A percentile compares a stretch with the other conserved stretches of the same genome.
Conservation (phyloP, 176 grass and related monocot species). For the Eragrostis curvula region DNA sequence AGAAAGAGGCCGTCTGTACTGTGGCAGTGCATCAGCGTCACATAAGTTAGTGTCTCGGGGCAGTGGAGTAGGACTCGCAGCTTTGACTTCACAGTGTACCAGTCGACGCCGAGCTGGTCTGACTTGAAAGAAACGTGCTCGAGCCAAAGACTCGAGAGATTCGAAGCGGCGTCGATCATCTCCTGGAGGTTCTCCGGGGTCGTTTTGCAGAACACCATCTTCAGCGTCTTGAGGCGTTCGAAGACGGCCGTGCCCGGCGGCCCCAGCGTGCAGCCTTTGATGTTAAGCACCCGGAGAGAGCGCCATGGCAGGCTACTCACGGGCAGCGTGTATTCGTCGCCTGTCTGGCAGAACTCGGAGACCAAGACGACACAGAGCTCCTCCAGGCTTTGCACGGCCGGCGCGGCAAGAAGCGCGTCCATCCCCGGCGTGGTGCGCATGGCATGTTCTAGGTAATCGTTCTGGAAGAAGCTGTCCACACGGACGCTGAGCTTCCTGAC, state of each 20-base stretch:
- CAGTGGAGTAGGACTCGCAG: neutral
- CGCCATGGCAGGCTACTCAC: neutral
- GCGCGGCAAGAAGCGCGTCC: neutral
- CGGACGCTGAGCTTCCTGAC: neutral
- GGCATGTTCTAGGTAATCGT: neutral
- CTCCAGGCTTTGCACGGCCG: neutral
- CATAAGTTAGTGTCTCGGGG: neutral
- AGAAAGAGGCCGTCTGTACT: neutral
- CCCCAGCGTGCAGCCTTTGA: neutral
- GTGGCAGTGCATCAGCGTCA: neutral
- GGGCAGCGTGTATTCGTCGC: neutral
- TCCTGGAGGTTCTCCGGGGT: neutral
- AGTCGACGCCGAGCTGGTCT: neutral
- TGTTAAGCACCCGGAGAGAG: neutral
- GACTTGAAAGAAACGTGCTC: rapidly evolving
- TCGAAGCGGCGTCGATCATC: neutral
- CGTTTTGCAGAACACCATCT: rapidly evolving
- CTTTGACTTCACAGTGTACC: neutral
- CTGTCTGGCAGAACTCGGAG: neutral
- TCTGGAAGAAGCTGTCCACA: neutral
- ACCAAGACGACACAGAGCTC: neutral
- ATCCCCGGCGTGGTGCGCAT: neutral
- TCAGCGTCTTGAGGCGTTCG: neutral
- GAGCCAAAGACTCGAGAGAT: neutral
- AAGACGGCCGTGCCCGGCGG: neutral